These are phyloP conservation scores for Orbilia javanica DNA, from an alignment of 2,329 filamentous ascomycete species.

Conservation along the genomic window DNA sequence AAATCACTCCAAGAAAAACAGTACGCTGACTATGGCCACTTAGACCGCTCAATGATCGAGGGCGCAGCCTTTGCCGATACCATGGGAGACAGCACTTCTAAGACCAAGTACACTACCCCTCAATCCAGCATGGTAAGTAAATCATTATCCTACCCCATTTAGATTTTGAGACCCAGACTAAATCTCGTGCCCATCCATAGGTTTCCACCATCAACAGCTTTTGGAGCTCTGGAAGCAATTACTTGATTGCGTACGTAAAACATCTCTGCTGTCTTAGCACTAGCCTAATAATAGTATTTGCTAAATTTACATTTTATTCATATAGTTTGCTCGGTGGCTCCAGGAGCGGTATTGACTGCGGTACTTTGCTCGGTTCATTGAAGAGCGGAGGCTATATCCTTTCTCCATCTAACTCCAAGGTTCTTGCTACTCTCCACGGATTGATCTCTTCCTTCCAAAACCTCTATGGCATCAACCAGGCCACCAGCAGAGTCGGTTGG, in stretches of 20 bases:
- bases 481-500: constrained; percentile 63
- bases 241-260: constrained; percentile 70
- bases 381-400: constrained; percentile 80
- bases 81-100: constrained; percentile 74
- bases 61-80: constrained; percentile 75
- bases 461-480: constrained; percentile 76
- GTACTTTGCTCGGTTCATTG: constrained; percentile 76
- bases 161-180: not conserved
- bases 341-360: constrained; percentile 78
- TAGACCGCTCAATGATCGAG: constrained; percentile 71
- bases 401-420: constrained; percentile 77
- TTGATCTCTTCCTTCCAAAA: constrained; percentile 81
- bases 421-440: constrained; percentile 79
- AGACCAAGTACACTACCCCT: constrained; percentile 69
- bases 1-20: not conserved
- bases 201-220: constrained; percentile 79
- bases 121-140: constrained; percentile 74
- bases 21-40: not conserved
- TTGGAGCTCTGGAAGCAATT: constrained; percentile 74
- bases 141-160: not conserved
- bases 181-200: not conserved
- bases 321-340: constrained; percentile 74
- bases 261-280: not conserved
- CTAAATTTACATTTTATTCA: not conserved
- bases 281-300: not conserved